Conservation (phyloP, 192 early-diverging fungal genomes). For the Linnemannia elongata region DNA sequence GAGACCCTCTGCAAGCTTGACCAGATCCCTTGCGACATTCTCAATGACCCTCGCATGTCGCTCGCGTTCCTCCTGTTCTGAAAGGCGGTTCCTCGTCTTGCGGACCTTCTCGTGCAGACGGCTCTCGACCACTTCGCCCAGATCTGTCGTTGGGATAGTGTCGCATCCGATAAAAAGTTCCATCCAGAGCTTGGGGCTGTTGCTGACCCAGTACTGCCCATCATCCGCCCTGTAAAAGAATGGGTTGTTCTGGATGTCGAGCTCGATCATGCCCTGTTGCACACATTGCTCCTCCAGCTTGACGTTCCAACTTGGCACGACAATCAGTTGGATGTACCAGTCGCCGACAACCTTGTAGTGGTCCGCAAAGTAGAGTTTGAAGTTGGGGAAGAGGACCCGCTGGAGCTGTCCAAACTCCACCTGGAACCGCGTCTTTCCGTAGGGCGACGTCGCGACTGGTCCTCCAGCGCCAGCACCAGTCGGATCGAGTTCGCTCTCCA, state of each 20-base stretch:
- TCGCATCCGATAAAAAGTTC: constrained; percentile 57
- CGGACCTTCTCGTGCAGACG: constrained; percentile 54
- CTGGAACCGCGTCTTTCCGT: constrained; percentile 50
- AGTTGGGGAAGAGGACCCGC: constrained; percentile 38
- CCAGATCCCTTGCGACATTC: constrained; percentile 44
- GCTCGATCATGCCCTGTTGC: constrained; percentile 46
- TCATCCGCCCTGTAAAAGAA: constrained; percentile 56
- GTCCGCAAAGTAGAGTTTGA: constrained; percentile 56
- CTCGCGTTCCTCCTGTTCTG: constrained; percentile 52
- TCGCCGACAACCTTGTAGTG: constrained; percentile 54
- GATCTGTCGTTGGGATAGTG: constrained; percentile 50
- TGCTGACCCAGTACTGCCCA: constrained; percentile 55
- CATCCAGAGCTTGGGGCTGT: constrained; percentile 55
- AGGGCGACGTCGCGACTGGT: constrained; percentile 48
- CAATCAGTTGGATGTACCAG: constrained; percentile 55
- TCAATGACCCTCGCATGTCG: constrained; percentile 52
- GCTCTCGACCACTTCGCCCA: constrained; percentile 52
- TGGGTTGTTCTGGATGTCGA: constrained; percentile 47
- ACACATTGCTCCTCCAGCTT: constrained; percentile 46
- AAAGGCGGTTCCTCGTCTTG: constrained; percentile 44
- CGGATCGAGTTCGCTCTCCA: constrained; percentile 33
- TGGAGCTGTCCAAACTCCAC: constrained; percentile 56
- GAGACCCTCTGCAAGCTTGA: constrained; percentile 38
- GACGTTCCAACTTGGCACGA: constrained; percentile 55
- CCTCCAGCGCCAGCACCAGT: constrained; percentile 56